Evolutionary conservation across 2,329 filamentous ascomycete genomes (phyloP), one percentile per base, ranked within the genome.

Genomic region (Tolypocladium pustulatum): DNA sequence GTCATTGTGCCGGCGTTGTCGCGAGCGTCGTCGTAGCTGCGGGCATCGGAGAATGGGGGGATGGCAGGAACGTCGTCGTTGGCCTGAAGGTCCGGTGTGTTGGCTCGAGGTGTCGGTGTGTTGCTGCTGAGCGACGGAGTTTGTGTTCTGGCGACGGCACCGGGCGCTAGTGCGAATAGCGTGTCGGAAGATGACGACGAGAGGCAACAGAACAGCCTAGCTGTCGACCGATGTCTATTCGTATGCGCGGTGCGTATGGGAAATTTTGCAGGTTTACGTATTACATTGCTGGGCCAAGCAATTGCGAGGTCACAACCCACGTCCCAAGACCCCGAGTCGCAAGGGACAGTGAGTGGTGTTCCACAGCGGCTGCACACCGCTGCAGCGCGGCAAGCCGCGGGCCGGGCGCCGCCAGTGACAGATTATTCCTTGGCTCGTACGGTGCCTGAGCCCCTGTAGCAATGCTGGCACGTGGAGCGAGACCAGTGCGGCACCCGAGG

Each of bases 1-100:
- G 66, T 57, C 67, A 70, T 72, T 49, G 34, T 61, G 40, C 17
- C 46, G 58, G 41, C 37, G 52, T 46, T n/a, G n/a, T 38, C 46
- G 38, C 37, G 38, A 32, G 49, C 9, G 41, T 30, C 32, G 41
- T 46, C 27, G 34, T 20, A 20, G 22, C 30, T 25, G 36, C 43
- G 55, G 22, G 57, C 57, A 58, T 58, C 53, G 57, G 40, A 8
- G 22, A 36, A 7, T 8, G 36, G 22, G n/a, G 17, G 25, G 17
- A 37, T 27, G 52, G 17, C 17, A 27, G 49, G 49, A 55, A 30
- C 10, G 1, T 12, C 41, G 46, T 32, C 27, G 27, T 49, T 20
- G 27, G 17, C 46, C 3, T 17, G 27, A 4, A 5, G 30, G 17
- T 34, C 15, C 20, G 20, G 30, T 6, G 30, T 7, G 30, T 34